phyloP scores from a whole-genome alignment of 176 grass and related monocot species.

The Oryza australiensis region DNA sequence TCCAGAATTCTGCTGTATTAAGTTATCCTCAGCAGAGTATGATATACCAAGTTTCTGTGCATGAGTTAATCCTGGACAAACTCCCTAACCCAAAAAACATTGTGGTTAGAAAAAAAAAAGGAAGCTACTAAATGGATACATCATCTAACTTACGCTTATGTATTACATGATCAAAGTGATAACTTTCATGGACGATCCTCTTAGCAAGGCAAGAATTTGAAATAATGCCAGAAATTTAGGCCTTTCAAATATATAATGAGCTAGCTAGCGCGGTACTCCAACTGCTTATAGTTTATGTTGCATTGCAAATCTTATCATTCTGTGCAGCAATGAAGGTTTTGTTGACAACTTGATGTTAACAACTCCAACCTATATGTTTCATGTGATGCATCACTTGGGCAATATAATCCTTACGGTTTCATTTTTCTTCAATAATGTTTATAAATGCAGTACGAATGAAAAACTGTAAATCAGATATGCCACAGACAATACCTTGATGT shows the following conservation, averaged over 20 bases:
- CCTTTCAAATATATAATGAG: conserved; percentile 6
- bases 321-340: not conserved
- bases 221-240: not conserved
- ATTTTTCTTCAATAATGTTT: conserved; percentile 14
- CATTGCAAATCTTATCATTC: conserved; percentile 19
- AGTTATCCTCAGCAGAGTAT: conserved; percentile 49
- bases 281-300: conserved; percentile 1
- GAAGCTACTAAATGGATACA: conserved; percentile 6
- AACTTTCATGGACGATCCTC: conserved; percentile 16
- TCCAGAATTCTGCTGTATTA: conserved; percentile 37
- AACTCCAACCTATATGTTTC: conserved; percentile 1
- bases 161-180: not conserved
- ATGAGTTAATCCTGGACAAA: conserved; percentile 79
- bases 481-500: conserved; percentile 68
- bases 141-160: not conserved
- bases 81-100: conserved; percentile 51
- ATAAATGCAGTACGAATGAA: not conserved
- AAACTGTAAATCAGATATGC: conserved; percentile 29
- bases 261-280: conserved; percentile 12
- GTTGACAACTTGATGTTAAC: conserved; percentile 11
- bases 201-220: conserved; percentile 6
- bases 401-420: not conserved
- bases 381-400: conserved; percentile 16
- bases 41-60: conserved; percentile 80
- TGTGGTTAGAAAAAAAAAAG: not conserved